phyloP scores from a whole-genome alignment of 83 land plant genomes.

The Picea mariana region DNA sequence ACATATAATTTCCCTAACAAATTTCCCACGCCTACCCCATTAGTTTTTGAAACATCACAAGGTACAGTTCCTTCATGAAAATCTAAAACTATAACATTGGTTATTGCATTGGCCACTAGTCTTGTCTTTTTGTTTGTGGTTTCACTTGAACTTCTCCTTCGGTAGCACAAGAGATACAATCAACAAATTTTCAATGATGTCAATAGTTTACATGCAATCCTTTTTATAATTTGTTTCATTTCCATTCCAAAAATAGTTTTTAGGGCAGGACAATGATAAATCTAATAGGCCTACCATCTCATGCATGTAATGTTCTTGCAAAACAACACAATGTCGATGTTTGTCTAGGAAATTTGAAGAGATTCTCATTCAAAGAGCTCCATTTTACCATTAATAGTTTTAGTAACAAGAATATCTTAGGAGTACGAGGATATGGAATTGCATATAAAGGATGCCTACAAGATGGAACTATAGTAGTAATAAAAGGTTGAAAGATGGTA shows the following conservation, averaged over 20 bases:
- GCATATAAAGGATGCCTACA: background rate
- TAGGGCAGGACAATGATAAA: no score
- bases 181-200: slow-evolving; percentile 43
- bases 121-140: background rate
- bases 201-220: slow-evolving; percentile 24
- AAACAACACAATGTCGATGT: slow-evolving; percentile 61
- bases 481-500: no score
- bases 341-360: slow-evolving; percentile 54
- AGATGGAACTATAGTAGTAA: background rate
- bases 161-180: slow-evolving; percentile 38
- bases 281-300: no score
- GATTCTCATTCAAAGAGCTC: no score
- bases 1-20: slow-evolving; percentile 24
- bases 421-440: no score
- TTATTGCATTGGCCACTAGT: slow-evolving; percentile 18
- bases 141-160: slow-evolving; percentile 21
- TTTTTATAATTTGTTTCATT: no score
- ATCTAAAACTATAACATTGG: slow-evolving; percentile 10
- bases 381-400: no score
- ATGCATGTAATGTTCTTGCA: slow-evolving; percentile 19
- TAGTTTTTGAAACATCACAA: slow-evolving; percentile 13
- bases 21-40: slow-evolving; percentile 19
- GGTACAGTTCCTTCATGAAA: slow-evolving; percentile 9
- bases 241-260: no score
- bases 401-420: background rate